Base-by-base conservation (phyloP, 2,329 filamentous ascomycete genomes). In the Diplodia mutila region DNA sequence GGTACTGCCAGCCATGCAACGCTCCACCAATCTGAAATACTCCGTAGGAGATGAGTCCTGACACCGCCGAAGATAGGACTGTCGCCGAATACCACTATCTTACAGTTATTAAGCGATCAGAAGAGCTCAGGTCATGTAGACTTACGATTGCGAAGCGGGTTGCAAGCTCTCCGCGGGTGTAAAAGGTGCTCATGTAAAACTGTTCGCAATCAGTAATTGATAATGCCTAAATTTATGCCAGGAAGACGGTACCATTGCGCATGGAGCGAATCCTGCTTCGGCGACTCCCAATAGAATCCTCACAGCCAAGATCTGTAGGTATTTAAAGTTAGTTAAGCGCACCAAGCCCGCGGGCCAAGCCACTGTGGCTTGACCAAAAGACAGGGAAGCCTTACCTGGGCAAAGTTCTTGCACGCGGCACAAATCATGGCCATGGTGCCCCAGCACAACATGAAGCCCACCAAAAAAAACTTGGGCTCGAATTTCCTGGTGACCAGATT, bases 1-100 rank as follows among this genome's bases (percentile, higher is more conserved):
- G 78, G 46, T 82, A 79, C 67, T 82, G 78, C 81, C 81, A 83
- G 61, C 75, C 72, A 6, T 77, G 75, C 1, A 81, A 67, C 0
- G 71, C 68, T 1, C 76, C 76, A 9, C 77, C 67, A 48, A 82
- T 76, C 29, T 76, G 78, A 69, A 83, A 82, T 32, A 81, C 75
- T 1, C 77, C 80, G 64, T 80, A 82, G 1, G 67, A 66, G 9
- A 68, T 66, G n/a, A 68, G 46, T 4, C 67, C 67, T 8, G 52
- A 51, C 18, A 68, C 66, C 1, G 61, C 67, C 14, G 51, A 42
- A 7, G 67, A 54, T 14, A 66, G 49, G 14, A 61, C 65, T 12
- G 53, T 66, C 3, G 61, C 46, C 11, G 51, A 66, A 25, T 67
- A 67, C 65, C 65, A 67, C 63, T 65, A 1, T 4, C 9, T 18